Conservation (phyloP, 2,329 filamentous ascomycete genomes). For the Aspergillus versicolor region DNA sequence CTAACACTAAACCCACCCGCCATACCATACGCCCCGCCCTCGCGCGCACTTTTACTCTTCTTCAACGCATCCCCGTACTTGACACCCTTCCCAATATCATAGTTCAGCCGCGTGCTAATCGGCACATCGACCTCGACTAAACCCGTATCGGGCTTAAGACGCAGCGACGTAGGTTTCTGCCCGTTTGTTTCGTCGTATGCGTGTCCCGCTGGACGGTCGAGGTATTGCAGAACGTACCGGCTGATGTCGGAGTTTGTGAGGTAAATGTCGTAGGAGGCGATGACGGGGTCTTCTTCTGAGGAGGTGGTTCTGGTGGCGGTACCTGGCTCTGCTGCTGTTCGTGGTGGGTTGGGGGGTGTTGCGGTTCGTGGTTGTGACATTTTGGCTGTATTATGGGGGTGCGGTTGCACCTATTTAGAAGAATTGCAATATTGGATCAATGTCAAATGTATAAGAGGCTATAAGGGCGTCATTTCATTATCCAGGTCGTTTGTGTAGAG, state of each 20-base stretch:
- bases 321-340: background rate
- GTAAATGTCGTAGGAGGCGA: conserved; percentile 78
- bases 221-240: conserved; percentile 84
- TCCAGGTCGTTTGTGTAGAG: background rate
- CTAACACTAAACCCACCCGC: conserved; percentile 66
- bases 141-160: conserved; percentile 77
- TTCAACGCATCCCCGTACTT: conserved; percentile 76
- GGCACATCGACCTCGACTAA: conserved; percentile 93
- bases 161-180: conserved; percentile 67
- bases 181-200: conserved; percentile 59
- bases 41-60: conserved; percentile 52
- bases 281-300: conserved; percentile 60
- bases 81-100: conserved; percentile 80
- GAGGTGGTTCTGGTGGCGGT: background rate
- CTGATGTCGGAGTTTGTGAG: conserved; percentile 72
- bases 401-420: too few relatives aligned
- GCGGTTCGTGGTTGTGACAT: background rate
- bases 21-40: conserved; percentile 68
- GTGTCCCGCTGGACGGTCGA: conserved; percentile 63
- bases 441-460: background rate
- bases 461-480: background rate
- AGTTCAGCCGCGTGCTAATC: conserved; percentile 68
- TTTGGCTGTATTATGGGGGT: background rate
- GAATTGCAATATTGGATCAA: background rate
- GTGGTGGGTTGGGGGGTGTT: background rate